Conservation (phyloP, 768 basidiomycete species). For the Agrocybe praecox region DNA sequence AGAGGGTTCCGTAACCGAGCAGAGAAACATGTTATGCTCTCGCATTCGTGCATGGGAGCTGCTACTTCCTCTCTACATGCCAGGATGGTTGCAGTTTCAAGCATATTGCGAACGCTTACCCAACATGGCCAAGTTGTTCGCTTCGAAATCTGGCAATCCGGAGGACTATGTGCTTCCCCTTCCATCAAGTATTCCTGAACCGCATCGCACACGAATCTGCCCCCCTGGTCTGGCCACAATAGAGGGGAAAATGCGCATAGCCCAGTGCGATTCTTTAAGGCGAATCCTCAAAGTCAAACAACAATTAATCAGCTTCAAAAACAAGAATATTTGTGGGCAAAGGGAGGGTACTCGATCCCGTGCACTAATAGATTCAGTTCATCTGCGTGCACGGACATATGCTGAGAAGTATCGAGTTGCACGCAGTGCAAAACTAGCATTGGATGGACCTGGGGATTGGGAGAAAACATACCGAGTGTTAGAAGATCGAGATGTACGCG, state of each 20-base stretch:
- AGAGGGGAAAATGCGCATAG: conserved; percentile 5
- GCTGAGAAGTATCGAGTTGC: conserved; percentile 9
- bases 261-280: conserved; percentile 7
- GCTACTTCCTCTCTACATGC: conserved; percentile 12
- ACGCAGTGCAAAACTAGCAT: conserved; percentile 6
- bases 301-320: conserved; percentile 6
- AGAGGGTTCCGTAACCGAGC: neutral
- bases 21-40: neutral
- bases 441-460: conserved; percentile 13
- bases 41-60: neutral
- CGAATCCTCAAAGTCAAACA: conserved; percentile 8
- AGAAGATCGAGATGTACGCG: conserved; percentile 12
- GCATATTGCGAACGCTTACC: neutral
- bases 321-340: conserved; percentile 5
- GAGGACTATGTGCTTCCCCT: conserved; percentile 10
- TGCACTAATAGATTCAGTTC: conserved; percentile 6
- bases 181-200: neutral
- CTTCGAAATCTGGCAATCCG: neutral
- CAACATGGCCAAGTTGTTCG: neutral
- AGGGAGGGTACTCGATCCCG: conserved; percentile 4
- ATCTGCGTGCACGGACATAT: conserved; percentile 2
- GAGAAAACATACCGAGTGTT: conserved; percentile 8
- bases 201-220: neutral
- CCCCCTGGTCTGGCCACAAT: neutral
- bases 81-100: conserved; percentile 7